Conservation (phyloP, 192 early-diverging fungal genomes). For the Chytriomyces sp. region DNA sequence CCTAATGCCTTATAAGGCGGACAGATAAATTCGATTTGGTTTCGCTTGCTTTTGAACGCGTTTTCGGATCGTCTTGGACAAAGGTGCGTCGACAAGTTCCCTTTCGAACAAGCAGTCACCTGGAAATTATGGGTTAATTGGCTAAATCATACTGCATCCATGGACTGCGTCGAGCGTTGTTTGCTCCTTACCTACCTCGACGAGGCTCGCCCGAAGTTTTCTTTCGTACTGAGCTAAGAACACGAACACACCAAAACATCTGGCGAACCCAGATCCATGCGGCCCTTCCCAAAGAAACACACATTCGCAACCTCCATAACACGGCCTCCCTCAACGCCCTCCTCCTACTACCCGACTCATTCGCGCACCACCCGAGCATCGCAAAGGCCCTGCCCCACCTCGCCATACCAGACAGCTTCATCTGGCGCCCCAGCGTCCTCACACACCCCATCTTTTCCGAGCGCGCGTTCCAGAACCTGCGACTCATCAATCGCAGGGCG, state of each 20-base stretch:
- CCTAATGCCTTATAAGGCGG: background rate
- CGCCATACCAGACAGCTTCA: background rate
- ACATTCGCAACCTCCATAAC: background rate
- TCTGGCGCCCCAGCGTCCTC: constrained; percentile 7
- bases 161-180: too few species aligned
- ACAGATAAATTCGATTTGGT: background rate
- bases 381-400: background rate
- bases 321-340: background rate
- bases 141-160: too few species aligned
- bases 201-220: background rate
- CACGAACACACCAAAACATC: background rate
- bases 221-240: background rate
- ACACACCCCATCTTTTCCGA: constrained; percentile 18
- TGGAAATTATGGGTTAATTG: too few species aligned
- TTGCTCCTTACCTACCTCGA: too few species aligned
- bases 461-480: constrained; percentile 1
- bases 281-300: background rate
- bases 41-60: background rate
- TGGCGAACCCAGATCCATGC: background rate
- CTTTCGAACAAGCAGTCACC: too few species aligned
- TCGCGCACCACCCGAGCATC: background rate
- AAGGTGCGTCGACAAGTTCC: background rate
- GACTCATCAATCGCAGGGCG: background rate
- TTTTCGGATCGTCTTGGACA: background rate
- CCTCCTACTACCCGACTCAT: background rate